Base-by-base conservation (phyloP, 164 flowering plant genomes). In the Stephania cephalantha region DNA sequence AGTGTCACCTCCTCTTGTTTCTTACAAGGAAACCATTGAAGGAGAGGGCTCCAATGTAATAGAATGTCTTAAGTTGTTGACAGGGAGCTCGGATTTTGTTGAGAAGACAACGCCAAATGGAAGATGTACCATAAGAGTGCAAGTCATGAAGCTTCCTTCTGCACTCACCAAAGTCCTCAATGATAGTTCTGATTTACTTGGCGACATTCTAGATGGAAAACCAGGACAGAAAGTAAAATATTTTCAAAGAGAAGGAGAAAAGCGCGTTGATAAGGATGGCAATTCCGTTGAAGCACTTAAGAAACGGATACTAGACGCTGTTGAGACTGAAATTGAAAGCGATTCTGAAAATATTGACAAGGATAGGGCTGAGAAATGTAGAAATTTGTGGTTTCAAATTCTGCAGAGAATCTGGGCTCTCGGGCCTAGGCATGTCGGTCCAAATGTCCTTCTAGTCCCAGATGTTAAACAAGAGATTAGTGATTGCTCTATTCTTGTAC, bases 1-100 rank as follows among this genome's bases (percentile, higher is more conserved):
- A 83, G 93, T 93, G 53, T 94, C 97, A 68, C 89, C 94, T 8
- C 98, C 98, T 46, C 94, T 94, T 73, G 98, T 94, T 3, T 89
- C 97, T 31, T 94, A 85, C 75, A 92, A 80, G 72, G 97, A 94
- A 82, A 94, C 98, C 20, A 88, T 91, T 74, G 97, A 94, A 73
- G 97, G 88, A 46, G 93, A 89, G 46, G 82, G 70, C 50, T 79
- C 77, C 63, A 82, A 83, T 85, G 81, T 80, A 30, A 63, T 86
- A 31, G 95, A 94, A 53, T 83, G 74, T 70, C 71, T 88, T 77
- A 92, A 87, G 73, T 35, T 77, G 42, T 79, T 87, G 17, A 70
- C 73, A 13, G 83, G 79, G 31, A 82, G 83, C 80, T 81, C 85
- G 13, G 92, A 88, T 45, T 90, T 64, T 84, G 81, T 90, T 66